phyloP scores from a whole-genome alignment of 192 early-diverging fungal species.

The Coemansia sp. region DNA sequence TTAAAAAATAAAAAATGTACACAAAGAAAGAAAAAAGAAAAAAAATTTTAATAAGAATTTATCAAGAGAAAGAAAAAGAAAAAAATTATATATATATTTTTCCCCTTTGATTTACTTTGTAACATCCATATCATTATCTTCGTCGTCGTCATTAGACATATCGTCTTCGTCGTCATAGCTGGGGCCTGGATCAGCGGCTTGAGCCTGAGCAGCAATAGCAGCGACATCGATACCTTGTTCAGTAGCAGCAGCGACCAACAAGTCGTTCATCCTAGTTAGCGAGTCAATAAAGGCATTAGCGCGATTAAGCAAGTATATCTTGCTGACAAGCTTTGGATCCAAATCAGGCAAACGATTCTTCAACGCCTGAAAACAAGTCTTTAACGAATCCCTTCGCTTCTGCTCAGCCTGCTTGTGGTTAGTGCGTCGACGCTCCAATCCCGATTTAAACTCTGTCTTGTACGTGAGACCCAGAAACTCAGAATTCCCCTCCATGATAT shows the following conservation, averaged over 20 bases:
- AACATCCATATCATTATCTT: not conserved
- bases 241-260: slow-evolving; percentile 16
- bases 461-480: slow-evolving; percentile 79
- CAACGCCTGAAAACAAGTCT: slow-evolving; percentile 86
- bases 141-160: not conserved
- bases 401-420: slow-evolving; percentile 97
- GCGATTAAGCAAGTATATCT: slow-evolving; percentile 78
- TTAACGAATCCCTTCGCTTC: slow-evolving; percentile 91
- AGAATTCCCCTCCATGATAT: slow-evolving; percentile 82
- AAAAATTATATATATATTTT: not conserved
- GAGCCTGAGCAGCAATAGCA: slow-evolving; percentile 33
- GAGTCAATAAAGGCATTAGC: slow-evolving; percentile 64
- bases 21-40: not conserved
- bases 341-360: slow-evolving; percentile 70
- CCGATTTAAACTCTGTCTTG: slow-evolving; percentile 73
- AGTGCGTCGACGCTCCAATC: slow-evolving; percentile 78
- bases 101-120: not conserved
- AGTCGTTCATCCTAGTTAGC: slow-evolving; percentile 28
- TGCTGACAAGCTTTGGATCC: slow-evolving; percentile 82
- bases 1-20: not conserved
- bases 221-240: slow-evolving; percentile 30
- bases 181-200: slow-evolving; percentile 19
- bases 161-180: not conserved
- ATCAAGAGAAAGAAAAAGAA: not conserved
- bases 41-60: not conserved